Evolutionary conservation across 179 eudicot genomes (phyloP), one percentile per base, ranked within the genome.

Genomic region (Amaranthus tricolor): DNA sequence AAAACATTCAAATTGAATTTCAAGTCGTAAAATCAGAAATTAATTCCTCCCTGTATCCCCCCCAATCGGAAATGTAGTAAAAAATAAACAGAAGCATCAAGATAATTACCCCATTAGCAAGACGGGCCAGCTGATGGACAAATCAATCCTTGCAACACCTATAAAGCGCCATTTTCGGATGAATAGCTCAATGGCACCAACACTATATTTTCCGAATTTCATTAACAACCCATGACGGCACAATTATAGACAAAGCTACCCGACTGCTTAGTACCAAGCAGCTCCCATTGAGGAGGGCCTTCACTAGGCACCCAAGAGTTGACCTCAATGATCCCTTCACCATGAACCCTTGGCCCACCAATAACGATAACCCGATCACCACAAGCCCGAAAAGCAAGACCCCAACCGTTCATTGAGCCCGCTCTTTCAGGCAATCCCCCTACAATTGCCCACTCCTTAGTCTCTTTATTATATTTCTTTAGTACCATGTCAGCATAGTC

Each of bases 181-280:
- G 63, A 47, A 74, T 43, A 66, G 8, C 24, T 13, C 61, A 54
- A 67, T 9, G 68, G 76, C 66, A 52, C 67, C 75, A 50, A 66
- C 56, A 55, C 73, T 31, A 52, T 64, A 66, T 62, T 68, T 31
- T 49, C 14, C 66, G 47, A 52, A 70, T 66, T 40, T 60, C 63
- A 64, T 90, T 82, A 92, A 88, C 97, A 93, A 55, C 94, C 97
- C 97, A 93, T 93, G 74, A 93, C 97, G 48, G 97, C 96, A 82
- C 97, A 93, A 66, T 93, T 93, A 84, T 93, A 93, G 69, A 93
- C 97, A 91, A 92, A 92, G 79, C 88, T 90, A 7, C 89, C 88
- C 3, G 88, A 89, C 40, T 80, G 90, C 80, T 92, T 92, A n/a
- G 81, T 76, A 52, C 79, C 97, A 1, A 92, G 94, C 87, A 88